Evolutionary conservation across 192 early-diverging fungal genomes (phyloP).

Genomic region (Diversispora epigaea): DNA sequence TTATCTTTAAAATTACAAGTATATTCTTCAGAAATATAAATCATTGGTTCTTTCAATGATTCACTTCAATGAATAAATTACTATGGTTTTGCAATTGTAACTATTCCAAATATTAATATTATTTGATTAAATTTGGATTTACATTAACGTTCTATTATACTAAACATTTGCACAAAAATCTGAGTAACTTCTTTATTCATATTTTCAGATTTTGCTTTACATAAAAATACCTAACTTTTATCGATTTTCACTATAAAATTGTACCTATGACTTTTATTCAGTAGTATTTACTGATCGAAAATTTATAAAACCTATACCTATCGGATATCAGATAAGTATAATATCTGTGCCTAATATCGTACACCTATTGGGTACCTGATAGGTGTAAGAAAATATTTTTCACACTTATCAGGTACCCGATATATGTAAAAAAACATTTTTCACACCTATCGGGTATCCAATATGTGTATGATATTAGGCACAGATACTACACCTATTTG

Average conservation of each 20-base stretch:
- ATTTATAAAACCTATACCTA: background rate
- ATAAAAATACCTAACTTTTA: conserved; percentile 7
- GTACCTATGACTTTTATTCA: conserved; percentile 24
- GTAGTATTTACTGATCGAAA: background rate
- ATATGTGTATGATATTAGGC: too few relatives aligned
- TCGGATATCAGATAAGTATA: too few relatives aligned
- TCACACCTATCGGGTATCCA: too few relatives aligned
- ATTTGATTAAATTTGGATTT: background rate
- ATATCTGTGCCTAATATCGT: too few relatives aligned
- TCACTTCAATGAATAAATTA: conserved; percentile 10
- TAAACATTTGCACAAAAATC: conserved; percentile 27
- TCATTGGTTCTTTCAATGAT: background rate
- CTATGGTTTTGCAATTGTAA: conserved; percentile 1
- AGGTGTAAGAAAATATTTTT: too few relatives aligned
- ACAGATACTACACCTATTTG: too few relatives aligned
- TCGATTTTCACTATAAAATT: conserved; percentile 12
- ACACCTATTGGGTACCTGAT: too few relatives aligned
- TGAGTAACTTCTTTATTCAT: conserved; percentile 19
- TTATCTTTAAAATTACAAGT: background rate
- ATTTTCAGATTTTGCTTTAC: conserved; percentile 23
- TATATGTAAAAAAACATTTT: too few relatives aligned
- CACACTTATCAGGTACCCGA: too few relatives aligned
- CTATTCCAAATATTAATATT: conserved; percentile 16
- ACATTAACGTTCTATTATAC: conserved; percentile 1
- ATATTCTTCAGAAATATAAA: conserved; percentile 1